A percentile compares a stretch with the other conserved stretches of the same genome.
Conservation (phyloP, 2,329 filamentous ascomycete species). For the Ceratocystis lukuohia region DNA sequence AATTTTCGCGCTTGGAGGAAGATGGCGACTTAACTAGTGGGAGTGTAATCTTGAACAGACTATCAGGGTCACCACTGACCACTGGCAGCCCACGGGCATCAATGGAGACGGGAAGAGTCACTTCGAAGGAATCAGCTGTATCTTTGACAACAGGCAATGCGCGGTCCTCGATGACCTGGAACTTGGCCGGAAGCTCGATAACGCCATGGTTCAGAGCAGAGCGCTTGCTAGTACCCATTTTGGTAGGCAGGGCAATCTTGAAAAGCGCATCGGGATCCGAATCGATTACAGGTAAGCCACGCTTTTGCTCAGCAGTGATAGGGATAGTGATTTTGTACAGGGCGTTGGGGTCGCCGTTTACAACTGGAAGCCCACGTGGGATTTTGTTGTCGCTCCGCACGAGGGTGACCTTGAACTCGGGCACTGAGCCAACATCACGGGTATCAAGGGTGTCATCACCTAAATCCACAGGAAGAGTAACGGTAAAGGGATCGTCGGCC, state of each 20-base stretch:
- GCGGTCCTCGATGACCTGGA: conserved; percentile 8
- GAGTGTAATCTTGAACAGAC: conserved; percentile 16
- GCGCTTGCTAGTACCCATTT: neutral
- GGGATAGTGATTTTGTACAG: conserved; percentile 17
- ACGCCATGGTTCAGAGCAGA: neutral
- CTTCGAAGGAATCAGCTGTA: conserved; percentile 4
- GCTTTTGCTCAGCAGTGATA: conserved; percentile 4
- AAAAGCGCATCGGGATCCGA: conserved; percentile 15
- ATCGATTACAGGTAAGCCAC: conserved; percentile 13
- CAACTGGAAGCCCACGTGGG: conserved; percentile 14
- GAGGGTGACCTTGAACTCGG: conserved; percentile 12
- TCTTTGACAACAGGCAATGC: conserved; percentile 12
- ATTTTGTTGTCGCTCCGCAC: conserved; percentile 4
- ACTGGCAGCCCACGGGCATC: conserved; percentile 16
- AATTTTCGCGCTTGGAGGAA: conserved; percentile 3
- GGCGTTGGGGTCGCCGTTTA: conserved; percentile 12
- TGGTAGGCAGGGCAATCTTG: conserved; percentile 15
- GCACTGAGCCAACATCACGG: neutral
- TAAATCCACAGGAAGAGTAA: conserved; percentile 13
- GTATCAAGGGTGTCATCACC: neutral
- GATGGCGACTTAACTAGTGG: conserved; percentile 9
- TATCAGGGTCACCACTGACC: conserved; percentile 14
- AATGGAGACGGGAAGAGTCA: conserved; percentile 19
- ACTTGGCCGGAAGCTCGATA: conserved; percentile 12
- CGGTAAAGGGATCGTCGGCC: conserved; percentile 1